These are phyloP conservation scores for Stentor roeselii DNA, from an alignment of 73 alveolate species.

Conservation along the genomic window DNA sequence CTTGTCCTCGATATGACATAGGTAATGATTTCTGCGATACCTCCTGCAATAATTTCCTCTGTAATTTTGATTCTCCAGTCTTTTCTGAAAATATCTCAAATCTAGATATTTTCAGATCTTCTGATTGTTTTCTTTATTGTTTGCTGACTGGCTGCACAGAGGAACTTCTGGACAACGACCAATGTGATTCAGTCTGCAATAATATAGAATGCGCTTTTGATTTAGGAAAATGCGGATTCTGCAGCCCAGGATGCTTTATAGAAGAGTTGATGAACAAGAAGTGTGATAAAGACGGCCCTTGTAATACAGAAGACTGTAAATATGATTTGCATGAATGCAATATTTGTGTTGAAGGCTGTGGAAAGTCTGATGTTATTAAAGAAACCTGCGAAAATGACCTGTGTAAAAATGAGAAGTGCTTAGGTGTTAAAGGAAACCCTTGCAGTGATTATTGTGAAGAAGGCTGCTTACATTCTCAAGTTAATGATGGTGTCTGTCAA, in stretches of 20 bases:
- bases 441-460: background rate
- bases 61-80: background rate
- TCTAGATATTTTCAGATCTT: background rate
- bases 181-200: background rate
- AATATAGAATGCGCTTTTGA: background rate
- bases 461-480: background rate
- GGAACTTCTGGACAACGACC: background rate
- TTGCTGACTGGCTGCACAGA: background rate
- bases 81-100: background rate
- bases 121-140: background rate
- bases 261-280: background rate
- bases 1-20: background rate
- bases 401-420: background rate
- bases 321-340: background rate
- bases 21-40: background rate
- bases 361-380: background rate
- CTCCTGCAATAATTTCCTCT: background rate
- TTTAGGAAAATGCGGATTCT: background rate
- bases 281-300: background rate
- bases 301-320: background rate
- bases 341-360: background rate
- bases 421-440: background rate
- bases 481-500: slow-evolving; percentile 5
- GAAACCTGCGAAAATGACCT: background rate
- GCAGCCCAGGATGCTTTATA: background rate